phyloP scores from a whole-genome alignment of 2,329 filamentous ascomycete genomes.

The Thermothelomyces thermophilus region DNA sequence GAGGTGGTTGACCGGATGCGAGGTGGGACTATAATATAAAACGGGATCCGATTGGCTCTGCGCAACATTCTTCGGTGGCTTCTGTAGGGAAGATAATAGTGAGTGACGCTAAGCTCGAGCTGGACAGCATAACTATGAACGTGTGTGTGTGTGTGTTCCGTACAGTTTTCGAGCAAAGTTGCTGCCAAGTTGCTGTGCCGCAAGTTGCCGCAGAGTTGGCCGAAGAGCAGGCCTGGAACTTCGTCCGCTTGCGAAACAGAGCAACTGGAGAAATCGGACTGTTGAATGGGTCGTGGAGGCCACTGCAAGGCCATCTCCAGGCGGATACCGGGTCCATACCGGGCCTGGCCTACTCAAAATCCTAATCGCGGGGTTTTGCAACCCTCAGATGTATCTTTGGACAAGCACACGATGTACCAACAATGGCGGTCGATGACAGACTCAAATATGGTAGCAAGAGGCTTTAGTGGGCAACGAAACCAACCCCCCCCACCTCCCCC shows the following conservation, averaged over 20 bases:
- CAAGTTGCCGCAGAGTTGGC: conserved; percentile 20
- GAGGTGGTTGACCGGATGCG: background rate
- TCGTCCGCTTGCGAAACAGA: conserved; percentile 6
- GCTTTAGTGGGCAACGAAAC: no score
- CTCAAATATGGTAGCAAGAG: no score
- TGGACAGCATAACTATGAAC: no score
- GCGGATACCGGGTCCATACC: conserved; percentile 16
- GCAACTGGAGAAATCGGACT: background rate
- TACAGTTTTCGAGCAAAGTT: conserved; percentile 1
- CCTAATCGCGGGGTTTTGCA: conserved; percentile 9
- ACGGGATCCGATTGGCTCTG: no score
- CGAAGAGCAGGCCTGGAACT: conserved; percentile 16
- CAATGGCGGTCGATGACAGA: no score
- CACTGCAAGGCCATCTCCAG: background rate
- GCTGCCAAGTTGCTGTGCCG: conserved; percentile 18
- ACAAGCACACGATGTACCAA: no score
- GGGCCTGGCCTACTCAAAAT: conserved; percentile 2
- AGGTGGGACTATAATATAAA: no score
- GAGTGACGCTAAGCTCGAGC: no score
- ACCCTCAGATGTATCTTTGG: conserved; percentile 1
- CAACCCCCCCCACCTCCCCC: no score
- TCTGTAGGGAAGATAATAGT: no score
- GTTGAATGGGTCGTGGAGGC: background rate
- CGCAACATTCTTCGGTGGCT: no score
- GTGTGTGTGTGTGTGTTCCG: no score